Evolutionary conservation across 73 alveolate species (phyloP), one percentile per base, ranked within the genome.

Genomic region (Paramecium tetraurelia): DNA sequence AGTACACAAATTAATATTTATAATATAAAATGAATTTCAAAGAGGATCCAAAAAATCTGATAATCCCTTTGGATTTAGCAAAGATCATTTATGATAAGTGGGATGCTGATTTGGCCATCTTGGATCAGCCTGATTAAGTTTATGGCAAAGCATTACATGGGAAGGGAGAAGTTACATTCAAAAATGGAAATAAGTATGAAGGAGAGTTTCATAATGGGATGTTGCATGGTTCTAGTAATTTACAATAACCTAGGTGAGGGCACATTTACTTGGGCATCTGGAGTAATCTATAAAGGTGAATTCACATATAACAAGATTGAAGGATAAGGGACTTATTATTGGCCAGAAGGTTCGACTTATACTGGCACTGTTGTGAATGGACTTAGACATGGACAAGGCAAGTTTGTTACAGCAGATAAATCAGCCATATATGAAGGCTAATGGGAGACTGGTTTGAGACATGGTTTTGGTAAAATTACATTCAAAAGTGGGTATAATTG

Each of bases 401-500:
- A 88, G 72, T 85, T 95, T 59, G 77, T 89, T 48, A 90, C 89
- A 38, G 93, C 95, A 33, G 94, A 89, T 44, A 95, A 93, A 40
- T 95, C 96, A 29, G 97, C 95, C 14, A 94, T 58, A 50, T 98
- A 98, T 93, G 96, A 93, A 31, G 99, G 99, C 1, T 95, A 94
- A 29, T 98, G 98, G 97, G 96, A 96, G 89, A 92, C 93, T 35
- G 99, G 99, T 21, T 92, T 92, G 12, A 96, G 98, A 85, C 97
- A 98, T 59, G 99, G 99, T 48, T 92, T 89, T 38, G 99, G 99
- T 29, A 92, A 87, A 18, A 93, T 95, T 59, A 92, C 58, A 31
- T 97, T 95, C 96, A 95, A 95, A 89, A 95, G 97, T 43, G 99
- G 99, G 94, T 89, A 89, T 4, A 22, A 53, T 4, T 41, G 31